Evolutionary conservation across 768 basidiomycete species (phyloP).

Genomic region (Erythrobasidium yunnanense): DNA sequence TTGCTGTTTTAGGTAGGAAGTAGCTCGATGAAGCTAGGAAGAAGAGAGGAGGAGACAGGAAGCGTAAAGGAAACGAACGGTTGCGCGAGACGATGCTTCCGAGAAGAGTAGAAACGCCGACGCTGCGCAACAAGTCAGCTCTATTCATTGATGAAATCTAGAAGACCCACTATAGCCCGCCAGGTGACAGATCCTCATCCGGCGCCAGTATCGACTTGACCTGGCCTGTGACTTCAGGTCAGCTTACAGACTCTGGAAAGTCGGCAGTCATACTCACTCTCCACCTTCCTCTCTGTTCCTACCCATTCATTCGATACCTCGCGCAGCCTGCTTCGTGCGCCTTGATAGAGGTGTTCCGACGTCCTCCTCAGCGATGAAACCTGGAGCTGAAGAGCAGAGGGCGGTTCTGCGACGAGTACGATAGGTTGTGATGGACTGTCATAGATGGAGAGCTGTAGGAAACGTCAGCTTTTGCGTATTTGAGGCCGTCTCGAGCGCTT

Average conservation of each 20-base stretch:
- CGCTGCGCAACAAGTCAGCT: slow-evolving; percentile 38
- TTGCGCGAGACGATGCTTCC: slow-evolving; percentile 77
- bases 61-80: slow-evolving; percentile 57
- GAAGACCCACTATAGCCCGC: slow-evolving; percentile 55
- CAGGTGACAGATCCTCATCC: slow-evolving; percentile 73
- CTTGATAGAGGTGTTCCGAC: slow-evolving; percentile 50
- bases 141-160: neutral
- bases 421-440: slow-evolving; percentile 53
- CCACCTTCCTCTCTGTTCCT: slow-evolving; percentile 68
- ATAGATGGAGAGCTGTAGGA: slow-evolving; percentile 71
- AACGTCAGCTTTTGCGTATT: neutral
- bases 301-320: slow-evolving; percentile 71
- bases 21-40: slow-evolving; percentile 59
- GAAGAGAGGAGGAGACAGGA: slow-evolving; percentile 65
- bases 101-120: slow-evolving; percentile 74
- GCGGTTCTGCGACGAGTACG: slow-evolving; percentile 56
- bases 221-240: slow-evolving; percentile 38
- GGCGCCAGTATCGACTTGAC: slow-evolving; percentile 70
- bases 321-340: slow-evolving; percentile 59
- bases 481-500: neutral
- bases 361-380: slow-evolving; percentile 61
- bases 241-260: neutral
- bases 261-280: slow-evolving; percentile 49
- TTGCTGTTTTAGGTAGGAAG: slow-evolving; percentile 74
- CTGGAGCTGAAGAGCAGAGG: slow-evolving; percentile 62